These are phyloP conservation scores for Zygnema circumcarinatum DNA, from an alignment of 139 green algal genomes.

Conservation along the genomic window DNA sequence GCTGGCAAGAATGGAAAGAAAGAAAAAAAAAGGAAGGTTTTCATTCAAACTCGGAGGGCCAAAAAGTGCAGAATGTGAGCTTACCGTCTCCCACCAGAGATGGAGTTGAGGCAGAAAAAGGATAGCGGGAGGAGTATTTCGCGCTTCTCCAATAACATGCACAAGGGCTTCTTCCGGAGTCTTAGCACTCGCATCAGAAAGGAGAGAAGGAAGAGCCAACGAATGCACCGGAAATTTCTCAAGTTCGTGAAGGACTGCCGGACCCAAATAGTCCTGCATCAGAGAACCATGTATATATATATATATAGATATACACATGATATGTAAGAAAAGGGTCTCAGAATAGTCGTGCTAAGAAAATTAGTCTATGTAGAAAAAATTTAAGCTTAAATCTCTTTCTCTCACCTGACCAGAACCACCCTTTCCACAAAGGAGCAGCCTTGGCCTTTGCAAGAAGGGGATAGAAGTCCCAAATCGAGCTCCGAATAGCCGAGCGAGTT, in stretches of 20 bases:
- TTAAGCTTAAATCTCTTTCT: neutral
- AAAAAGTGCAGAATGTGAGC: too few species aligned
- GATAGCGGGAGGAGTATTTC: constrained; percentile 79
- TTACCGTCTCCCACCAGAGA: constrained; percentile 67
- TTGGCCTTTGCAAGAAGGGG: constrained; percentile 61
- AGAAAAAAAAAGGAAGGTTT: too few species aligned
- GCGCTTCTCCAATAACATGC: constrained; percentile 80
- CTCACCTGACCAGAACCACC: constrained; percentile 44
- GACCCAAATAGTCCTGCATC: constrained; percentile 59
- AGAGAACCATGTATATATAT: constrained; percentile 18
- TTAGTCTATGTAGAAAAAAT: neutral
- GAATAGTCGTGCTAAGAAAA: neutral
- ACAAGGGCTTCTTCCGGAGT: constrained; percentile 92
- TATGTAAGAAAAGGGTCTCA: neutral
- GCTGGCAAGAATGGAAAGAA: too few species aligned
- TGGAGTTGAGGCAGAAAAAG: constrained; percentile 87
- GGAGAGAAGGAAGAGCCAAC: constrained; percentile 80
- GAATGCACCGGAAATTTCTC: constrained; percentile 83
- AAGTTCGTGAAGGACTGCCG: constrained; percentile 82
- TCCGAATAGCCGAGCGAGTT: neutral
- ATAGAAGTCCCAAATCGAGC: neutral
- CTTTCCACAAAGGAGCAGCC: constrained; percentile 47
- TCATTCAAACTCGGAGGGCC: too few species aligned
- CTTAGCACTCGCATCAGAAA: constrained; percentile 75
- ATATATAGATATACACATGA: too few species aligned